Evolutionary conservation across 1,284 basidiomycete species (phyloP), one percentile per base, ranked within the genome.

Genomic region (Marasmius oreades): DNA sequence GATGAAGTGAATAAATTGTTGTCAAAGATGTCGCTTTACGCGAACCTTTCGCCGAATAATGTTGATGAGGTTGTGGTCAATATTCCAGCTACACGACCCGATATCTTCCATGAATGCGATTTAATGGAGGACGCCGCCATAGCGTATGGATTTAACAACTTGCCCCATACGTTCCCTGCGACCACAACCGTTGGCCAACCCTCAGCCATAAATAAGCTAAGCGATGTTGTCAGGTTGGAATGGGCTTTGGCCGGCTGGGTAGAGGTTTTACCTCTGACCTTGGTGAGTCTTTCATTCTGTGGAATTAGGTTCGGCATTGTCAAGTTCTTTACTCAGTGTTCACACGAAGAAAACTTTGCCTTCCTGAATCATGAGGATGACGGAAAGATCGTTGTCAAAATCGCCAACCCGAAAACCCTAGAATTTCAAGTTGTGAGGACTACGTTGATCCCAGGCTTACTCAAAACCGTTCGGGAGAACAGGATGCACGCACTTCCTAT

Each of bases 371-470:
- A 88, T 58, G 70, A 77, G 51, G 96, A 98, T 70, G 88, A 93
- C 60, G 87, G 88, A 28, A 83, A 82, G 48, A 80, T 82, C 34
- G 96, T 91, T 8, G 87, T 99, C 62, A 90, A 90, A 57, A 91
- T 99, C 60, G 94, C 90, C 57, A 99, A 99, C 73, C 96, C 96
- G 1, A 98, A 98, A 74, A 95, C 96, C 39, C 82, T 94, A 62
- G 97, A 99, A 73, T 99, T 97, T 77, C 96, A 99, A 74, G 92
- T 99, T 59, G 95, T 98, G 52, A 88, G 97, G 59, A 98, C 97
- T 0, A 93, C 95, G 16, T 84, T 99, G 51, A 76, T 99, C 7
- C 95, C 96, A 12, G 96, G 96, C 52, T 83, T 99, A 34, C 85
- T 99, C 66, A 99, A 99, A 77, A 97, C 95, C 28, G 80, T 98